Conservation (phyloP, 768 basidiomycete species). For the Tricholoma hemisulphureum region DNA sequence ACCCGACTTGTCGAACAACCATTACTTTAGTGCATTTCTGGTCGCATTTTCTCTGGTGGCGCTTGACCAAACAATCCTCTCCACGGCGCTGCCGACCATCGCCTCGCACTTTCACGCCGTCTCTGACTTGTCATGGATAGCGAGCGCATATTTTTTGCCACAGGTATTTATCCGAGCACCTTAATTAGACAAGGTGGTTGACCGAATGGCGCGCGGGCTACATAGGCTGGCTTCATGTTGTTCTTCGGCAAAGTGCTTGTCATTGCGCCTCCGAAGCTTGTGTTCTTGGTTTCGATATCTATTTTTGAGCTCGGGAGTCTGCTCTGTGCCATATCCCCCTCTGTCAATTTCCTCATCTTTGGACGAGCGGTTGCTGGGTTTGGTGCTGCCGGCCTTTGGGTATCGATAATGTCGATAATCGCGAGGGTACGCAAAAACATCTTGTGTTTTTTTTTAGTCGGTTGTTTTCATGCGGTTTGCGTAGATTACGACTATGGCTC, state of each 20-base stretch:
- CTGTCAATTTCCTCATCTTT: conserved; percentile 19
- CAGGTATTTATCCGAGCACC: not conserved
- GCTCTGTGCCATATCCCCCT: conserved; percentile 37
- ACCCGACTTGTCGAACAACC: not conserved
- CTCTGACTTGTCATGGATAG: conserved; percentile 22
- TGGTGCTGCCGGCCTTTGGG: conserved; percentile 20
- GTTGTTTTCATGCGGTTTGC: not conserved
- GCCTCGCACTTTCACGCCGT: conserved; percentile 20
- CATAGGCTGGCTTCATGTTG: conserved; percentile 11
- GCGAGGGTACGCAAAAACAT: conserved; percentile 6
- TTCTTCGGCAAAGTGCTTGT: conserved; percentile 14
- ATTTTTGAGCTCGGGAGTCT: conserved; percentile 23
- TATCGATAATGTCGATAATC: conserved; percentile 18
- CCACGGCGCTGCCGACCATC: conserved; percentile 25
- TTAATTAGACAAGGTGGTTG: not conserved
- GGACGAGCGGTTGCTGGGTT: conserved; percentile 23
- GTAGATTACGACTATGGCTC: conserved; percentile 4
- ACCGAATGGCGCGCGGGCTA: too few relatives aligned
- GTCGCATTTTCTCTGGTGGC: conserved; percentile 21
- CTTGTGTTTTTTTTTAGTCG: not conserved
- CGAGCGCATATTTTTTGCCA: conserved; percentile 16
- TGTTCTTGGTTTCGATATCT: conserved; percentile 14
- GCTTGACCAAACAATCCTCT: conserved; percentile 25
- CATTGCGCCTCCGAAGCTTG: conserved; percentile 15
- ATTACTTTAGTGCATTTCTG: not conserved